Base-by-base conservation (phyloP, 495 filamentous ascomycete species). In the Parathielavia appendiculata region DNA sequence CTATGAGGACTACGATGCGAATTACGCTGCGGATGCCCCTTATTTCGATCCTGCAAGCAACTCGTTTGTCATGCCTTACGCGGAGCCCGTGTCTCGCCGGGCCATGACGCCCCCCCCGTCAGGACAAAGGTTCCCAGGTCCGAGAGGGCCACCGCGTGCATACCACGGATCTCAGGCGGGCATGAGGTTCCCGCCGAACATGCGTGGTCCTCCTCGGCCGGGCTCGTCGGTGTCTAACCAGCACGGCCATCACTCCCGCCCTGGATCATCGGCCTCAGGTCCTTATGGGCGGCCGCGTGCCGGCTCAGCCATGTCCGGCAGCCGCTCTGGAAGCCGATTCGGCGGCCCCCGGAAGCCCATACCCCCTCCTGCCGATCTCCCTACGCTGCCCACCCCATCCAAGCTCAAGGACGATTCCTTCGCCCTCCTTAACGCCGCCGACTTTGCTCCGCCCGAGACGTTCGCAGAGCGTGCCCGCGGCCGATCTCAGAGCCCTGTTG, bases 61-160 rank as follows among this genome's bases (percentile, higher is more conserved):
- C 61, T 79, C 83, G 26, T 95, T 90, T 62, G 81, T 88, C 61
- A 86, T 87, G 73, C 81, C 84, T 12, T 96, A 85, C 61, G 88
- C 91, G 14, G 83, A 96, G 69, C 90, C 90, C 11, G 78, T 93
- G 4, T 83, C 79, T 58, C 90, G 93, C 65, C 87, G 93, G 59
- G 95, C 93, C 44, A 98, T 98, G 93, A 97, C 95, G 30, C 93
- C 93, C 32, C 95, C 93, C 17, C 92, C 93, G 20, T 82, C 85
- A 14, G 86, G 83, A 35, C 86, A 90, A 36, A 82, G 89, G 50
- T 90, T 89, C 78, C 70, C 54, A 60, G 76, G 71, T 59, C 76
- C 66, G 59, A 67, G 54, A 53, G 61, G 61, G 6, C 71, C 46
- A 54, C 69, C 73, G 56, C 56, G 75, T 57, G 43, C 59, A 40